A percentile compares a stretch with the other conserved stretches of the same genome.
Conservation (phyloP, 495 filamentous ascomycete species). For the Entonaema liquescens region DNA sequence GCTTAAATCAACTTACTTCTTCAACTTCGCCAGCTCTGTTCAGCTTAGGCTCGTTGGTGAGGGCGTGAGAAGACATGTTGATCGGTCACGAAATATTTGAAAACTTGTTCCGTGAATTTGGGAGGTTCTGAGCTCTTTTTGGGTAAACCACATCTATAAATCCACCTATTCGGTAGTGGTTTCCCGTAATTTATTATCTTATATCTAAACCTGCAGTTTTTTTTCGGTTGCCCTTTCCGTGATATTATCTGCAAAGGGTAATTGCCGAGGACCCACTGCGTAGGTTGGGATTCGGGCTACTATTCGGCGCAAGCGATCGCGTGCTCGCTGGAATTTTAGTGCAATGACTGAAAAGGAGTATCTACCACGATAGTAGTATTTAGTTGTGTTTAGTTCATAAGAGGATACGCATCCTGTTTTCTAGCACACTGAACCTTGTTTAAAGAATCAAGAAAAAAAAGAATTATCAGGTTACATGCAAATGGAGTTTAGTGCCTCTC, state of each 20-base stretch:
- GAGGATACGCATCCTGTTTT: not conserved
- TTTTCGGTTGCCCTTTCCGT: conserved; percentile 20
- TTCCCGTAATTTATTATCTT: not conserved
- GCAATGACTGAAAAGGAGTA: conserved; percentile 5
- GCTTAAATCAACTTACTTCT: conserved; percentile 56
- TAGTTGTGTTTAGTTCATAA: not conserved
- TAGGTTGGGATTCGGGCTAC: conserved; percentile 6
- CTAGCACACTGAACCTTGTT: not conserved
- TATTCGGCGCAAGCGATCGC: conserved; percentile 32
- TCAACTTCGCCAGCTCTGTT: conserved; percentile 62
- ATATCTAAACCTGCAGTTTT: not conserved
- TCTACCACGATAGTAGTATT: not conserved
- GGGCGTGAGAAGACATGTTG: too few species aligned
- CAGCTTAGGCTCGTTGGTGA: conserved; percentile 30
- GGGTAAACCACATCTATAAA: not conserved
- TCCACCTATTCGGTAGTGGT: not conserved
- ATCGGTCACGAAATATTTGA: too few species aligned
- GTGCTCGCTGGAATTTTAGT: conserved; percentile 25
- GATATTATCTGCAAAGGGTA: not conserved
- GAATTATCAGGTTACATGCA: not conserved
- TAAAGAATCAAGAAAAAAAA: not conserved
- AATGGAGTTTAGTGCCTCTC: not conserved
- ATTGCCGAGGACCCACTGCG: conserved; percentile 37
- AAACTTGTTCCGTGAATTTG: not conserved
- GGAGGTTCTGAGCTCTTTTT: not conserved